Conservation (phyloP, 495 filamentous ascomycete species). For the Penicillium herquei region DNA sequence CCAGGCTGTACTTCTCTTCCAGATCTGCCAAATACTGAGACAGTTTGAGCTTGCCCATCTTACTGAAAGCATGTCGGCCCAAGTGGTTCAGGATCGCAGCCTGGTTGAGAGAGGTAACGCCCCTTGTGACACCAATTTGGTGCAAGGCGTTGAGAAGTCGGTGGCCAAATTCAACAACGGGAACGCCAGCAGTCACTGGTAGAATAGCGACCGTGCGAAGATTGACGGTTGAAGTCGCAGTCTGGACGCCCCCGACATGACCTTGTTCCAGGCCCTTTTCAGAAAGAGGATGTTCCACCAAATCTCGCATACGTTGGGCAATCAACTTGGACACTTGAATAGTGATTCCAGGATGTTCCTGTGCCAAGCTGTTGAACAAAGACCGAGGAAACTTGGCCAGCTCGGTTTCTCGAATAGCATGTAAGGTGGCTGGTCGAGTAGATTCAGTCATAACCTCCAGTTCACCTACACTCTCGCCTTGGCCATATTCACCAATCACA, state of each 20-base stretch:
- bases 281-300: slow-evolving; percentile 77
- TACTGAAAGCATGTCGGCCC: slow-evolving; percentile 91
- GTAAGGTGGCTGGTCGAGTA: slow-evolving; percentile 78
- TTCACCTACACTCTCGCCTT: slow-evolving; percentile 96
- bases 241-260: slow-evolving; percentile 58
- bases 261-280: slow-evolving; percentile 62
- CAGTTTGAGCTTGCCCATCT: slow-evolving; percentile 94
- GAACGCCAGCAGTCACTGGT: slow-evolving; percentile 86
- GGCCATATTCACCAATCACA: slow-evolving; percentile 89
- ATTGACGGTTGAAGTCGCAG: slow-evolving; percentile 83
- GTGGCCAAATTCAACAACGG: slow-evolving; percentile 91
- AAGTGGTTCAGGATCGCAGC: slow-evolving; percentile 91
- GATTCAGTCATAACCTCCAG: slow-evolving; percentile 97
- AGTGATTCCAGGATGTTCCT: slow-evolving; percentile 96
- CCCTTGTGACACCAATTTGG: slow-evolving; percentile 84
- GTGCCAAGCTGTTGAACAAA: slow-evolving; percentile 93
- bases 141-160: slow-evolving; percentile 81
- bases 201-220: slow-evolving; percentile 89
- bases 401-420: slow-evolving; percentile 96
- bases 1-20: slow-evolving; percentile 94
- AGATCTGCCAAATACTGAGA: slow-evolving; percentile 95
- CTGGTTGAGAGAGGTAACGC: slow-evolving; percentile 90
- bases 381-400: slow-evolving; percentile 94
- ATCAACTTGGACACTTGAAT: slow-evolving; percentile 99
- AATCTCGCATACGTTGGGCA: slow-evolving; percentile 85